These are phyloP conservation scores for Teratosphaeria pseudoeucalypti DNA, from an alignment of 2,329 filamentous ascomycete genomes.

Conservation along the genomic window DNA sequence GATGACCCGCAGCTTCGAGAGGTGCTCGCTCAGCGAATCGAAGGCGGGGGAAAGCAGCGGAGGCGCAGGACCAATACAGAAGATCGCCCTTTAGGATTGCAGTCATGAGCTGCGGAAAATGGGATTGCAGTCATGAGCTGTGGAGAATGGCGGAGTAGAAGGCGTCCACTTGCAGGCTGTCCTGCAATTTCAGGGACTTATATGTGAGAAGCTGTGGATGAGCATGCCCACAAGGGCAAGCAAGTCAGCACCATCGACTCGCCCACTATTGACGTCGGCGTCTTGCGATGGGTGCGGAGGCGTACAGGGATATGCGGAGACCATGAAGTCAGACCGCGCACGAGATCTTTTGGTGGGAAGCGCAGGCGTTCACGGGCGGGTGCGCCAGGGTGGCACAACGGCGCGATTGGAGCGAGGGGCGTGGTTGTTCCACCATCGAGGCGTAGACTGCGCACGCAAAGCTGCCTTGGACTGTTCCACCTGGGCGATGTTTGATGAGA, in stretches of 20 bases:
- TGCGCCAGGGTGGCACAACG: not conserved
- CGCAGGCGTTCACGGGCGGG: not conserved
- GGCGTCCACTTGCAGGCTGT: not conserved
- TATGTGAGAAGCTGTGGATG: not conserved
- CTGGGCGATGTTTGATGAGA: not conserved
- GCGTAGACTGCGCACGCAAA: not conserved
- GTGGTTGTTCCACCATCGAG: not conserved
- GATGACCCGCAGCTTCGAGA: conserved; percentile 73
- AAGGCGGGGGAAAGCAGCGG: conserved; percentile 69
- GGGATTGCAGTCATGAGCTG: too few relatives aligned
- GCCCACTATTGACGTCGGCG: not conserved
- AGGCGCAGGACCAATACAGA: conserved; percentile 47
- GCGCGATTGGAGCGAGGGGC: not conserved
- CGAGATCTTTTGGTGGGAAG: not conserved
- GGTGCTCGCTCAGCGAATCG: conserved; percentile 74
- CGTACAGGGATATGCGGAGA: not conserved
- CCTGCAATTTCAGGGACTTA: not conserved
- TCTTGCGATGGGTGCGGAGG: not conserved
- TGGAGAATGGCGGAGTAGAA: too few relatives aligned
- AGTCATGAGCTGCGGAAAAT: not conserved
- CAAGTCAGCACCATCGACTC: not conserved
- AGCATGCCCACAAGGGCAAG: not conserved
- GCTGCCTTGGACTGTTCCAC: not conserved
- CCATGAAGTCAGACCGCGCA: not conserved
- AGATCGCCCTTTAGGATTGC: not conserved